A percentile compares a stretch with the other conserved stretches of the same genome.
These are phyloP conservation scores for Bauhinia variegata DNA, from an alignment of 306 rosid genomes.

Conservation along the genomic window DNA sequence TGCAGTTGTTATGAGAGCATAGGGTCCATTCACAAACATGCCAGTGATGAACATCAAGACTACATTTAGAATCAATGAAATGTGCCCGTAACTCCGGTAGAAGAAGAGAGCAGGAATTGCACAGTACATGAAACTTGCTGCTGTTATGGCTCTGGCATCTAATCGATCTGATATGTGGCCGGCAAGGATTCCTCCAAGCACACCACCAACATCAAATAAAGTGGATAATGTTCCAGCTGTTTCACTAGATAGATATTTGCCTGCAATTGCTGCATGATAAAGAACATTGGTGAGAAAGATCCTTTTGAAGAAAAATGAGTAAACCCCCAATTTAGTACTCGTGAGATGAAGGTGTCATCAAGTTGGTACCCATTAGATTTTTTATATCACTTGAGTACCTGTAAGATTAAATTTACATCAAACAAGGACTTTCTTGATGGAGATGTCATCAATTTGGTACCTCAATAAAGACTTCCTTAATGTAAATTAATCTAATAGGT, in stretches of 20 bases:
- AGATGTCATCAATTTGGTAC: too few relatives aligned
- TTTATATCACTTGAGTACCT: too few relatives aligned
- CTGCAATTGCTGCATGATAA: conserved; percentile 81
- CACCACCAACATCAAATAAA: conserved; percentile 95
- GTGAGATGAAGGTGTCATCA: too few relatives aligned
- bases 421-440: too few relatives aligned
- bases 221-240: conserved; percentile 83
- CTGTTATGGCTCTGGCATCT: conserved; percentile 92
- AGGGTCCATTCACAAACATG: conserved; percentile 94
- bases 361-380: too few relatives aligned
- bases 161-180: conserved; percentile 91
- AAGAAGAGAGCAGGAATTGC: conserved; percentile 93
- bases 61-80: conserved; percentile 61
- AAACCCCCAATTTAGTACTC: too few relatives aligned
- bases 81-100: conserved; percentile 74
- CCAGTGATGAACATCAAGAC: conserved; percentile 83
- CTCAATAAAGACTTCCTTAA: too few relatives aligned
- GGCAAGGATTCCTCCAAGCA: conserved; percentile 90
- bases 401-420: too few relatives aligned
- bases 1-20: conserved; percentile 95
- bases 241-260: conserved; percentile 73
- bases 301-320: neutral
- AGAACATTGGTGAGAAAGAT: conserved; percentile 33
- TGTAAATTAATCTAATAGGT: too few relatives aligned
- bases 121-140: conserved; percentile 99